Conservation (phyloP, 345 rosid genomes). For the Toxicodendron radicans region DNA sequence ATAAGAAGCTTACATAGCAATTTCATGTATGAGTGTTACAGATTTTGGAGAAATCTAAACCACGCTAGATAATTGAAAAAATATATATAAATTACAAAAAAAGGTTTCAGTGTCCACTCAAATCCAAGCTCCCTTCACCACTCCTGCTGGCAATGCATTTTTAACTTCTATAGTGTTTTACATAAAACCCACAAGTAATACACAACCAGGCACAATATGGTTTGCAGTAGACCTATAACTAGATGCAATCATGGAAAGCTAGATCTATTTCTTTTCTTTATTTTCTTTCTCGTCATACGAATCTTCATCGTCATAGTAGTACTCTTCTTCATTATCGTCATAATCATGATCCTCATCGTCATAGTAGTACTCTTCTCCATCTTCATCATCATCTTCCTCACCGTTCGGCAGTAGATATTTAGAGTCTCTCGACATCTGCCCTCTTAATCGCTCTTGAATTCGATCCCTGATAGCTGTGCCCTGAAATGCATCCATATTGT, state of each 20-base stretch:
- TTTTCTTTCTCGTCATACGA: slow-evolving; percentile 38
- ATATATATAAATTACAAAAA: not conserved
- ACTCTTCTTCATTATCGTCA: slow-evolving; percentile 33
- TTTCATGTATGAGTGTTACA: not conserved
- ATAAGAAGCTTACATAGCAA: not conserved
- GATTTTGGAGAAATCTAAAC: not conserved
- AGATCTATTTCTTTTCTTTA: slow-evolving; percentile 27
- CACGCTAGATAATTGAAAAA: not conserved
- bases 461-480: slow-evolving; percentile 86
- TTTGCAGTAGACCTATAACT: not conserved
- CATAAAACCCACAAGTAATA: slow-evolving; percentile 6
- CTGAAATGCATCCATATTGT: slow-evolving; percentile 30
- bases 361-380: slow-evolving; percentile 23
- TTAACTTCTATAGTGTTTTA: slow-evolving; percentile 6
- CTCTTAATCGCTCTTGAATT: slow-evolving; percentile 73
- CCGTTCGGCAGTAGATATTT: slow-evolving; percentile 39
- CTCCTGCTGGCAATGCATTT: not conserved
- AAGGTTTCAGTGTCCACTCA: slow-evolving; percentile 7
- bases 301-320: slow-evolving; percentile 46
- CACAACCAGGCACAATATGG: slow-evolving; percentile 11
- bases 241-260: slow-evolving; percentile 6
- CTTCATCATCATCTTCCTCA: slow-evolving; percentile 24
- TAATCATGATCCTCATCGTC: slow-evolving; percentile 19
- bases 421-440: slow-evolving; percentile 36
- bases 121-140: slow-evolving; percentile 7